Evolutionary conservation across 202 grass and related monocot genomes (phyloP), one percentile per base, ranked within the genome.

Genomic region (Carex arenaria): DNA sequence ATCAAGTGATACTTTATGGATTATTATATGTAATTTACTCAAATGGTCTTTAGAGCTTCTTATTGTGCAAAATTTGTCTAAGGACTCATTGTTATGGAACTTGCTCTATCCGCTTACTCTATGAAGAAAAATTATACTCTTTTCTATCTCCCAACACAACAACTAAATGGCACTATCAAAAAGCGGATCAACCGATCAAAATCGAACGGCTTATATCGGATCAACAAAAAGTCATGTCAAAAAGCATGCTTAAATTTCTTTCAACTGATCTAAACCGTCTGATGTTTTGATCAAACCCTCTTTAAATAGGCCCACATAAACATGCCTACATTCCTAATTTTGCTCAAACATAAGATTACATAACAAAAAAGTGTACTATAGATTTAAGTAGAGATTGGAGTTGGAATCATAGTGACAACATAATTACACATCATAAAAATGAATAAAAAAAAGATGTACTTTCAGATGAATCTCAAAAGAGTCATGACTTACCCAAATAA

Each of bases 401-500:
- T 15, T 30, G 22, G 20, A n/a, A 60, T 38, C 73, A 78, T 78
- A 78, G 8, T 38, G 53, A 19, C 73, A 78, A 78, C 26, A 45
- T 5, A 42, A 42, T 36, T 36, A 71, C 8, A 49, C 18, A 47
- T 18, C 19, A 72, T 13, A 43, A 70, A 76, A 31, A n/a, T 19
- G 43, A 43, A 28, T 45, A 56, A 57, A 55, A 3, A 34, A 72
- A 17, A 8, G 15, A 15, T 12, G 45, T 34, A 32, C 14, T 76
- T 76, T 56, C 3, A 56, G 15, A 76, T 76, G 72, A 76, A 76
- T 76, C 51, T 76, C 28, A 76, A 70, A 55, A 69, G 61, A 34
- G 14, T 82, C 26, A 70, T 80, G 86, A 89, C 93, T 94, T 90
- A 96, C 93, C 96, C 89, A 99, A 77, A 82, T 99, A 99, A 89